Conservation (phyloP, 306 rosid species). For the Quillaja saponaria region DNA sequence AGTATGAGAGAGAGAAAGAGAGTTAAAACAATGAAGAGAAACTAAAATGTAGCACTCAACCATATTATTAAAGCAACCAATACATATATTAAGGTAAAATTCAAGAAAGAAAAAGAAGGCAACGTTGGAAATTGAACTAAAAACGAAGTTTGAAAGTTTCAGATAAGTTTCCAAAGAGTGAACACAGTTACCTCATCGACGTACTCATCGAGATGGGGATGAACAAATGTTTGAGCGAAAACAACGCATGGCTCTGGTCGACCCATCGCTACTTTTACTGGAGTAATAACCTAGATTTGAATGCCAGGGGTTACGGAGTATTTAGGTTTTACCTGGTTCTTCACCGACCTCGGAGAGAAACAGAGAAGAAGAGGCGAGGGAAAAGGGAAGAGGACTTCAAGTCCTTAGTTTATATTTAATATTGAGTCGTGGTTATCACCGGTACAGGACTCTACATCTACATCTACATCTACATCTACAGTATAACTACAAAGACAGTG, state of each 20-base stretch:
- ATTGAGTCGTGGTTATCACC: too few relatives aligned
- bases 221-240: constrained; percentile 87
- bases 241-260: constrained; percentile 91
- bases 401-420: too few relatives aligned
- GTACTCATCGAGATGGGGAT: constrained; percentile 89
- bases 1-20: not conserved
- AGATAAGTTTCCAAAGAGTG: not conserved
- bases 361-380: too few relatives aligned
- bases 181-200: constrained; percentile 78
- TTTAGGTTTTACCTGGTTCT: too few relatives aligned
- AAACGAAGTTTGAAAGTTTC: not conserved
- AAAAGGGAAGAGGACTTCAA: too few relatives aligned
- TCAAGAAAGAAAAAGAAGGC: constrained; percentile 9
- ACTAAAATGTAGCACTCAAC: not conserved
- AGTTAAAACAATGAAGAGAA: not conserved
- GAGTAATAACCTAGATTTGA: too few relatives aligned
- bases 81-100: not conserved
- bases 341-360: too few relatives aligned
- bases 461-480: too few relatives aligned
- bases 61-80: constrained; percentile 17
- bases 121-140: not conserved
- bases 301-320: too few relatives aligned
- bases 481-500: too few relatives aligned
- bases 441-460: too few relatives aligned
- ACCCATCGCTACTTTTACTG: too few relatives aligned